Percentiles rank a stretch among this genome's conserved stretches.
phyloP scores from a whole-genome alignment of 148 eudicot species.

The Selenicereus undatus region DNA sequence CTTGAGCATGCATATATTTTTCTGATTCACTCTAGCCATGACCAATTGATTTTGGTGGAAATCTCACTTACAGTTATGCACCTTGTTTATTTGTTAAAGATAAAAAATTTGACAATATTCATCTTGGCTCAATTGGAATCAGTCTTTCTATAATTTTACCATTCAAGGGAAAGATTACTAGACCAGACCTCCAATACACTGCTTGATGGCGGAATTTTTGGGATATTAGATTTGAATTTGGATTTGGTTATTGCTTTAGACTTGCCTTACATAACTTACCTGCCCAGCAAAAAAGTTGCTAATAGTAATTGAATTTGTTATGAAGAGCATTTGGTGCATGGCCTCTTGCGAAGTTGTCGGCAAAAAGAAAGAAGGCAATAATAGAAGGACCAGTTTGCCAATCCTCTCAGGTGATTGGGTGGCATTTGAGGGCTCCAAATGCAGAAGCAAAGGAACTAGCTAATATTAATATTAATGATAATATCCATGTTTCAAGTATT shows the following conservation, averaged over 20 bases:
- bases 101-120: too few species aligned
- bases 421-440: constrained; percentile 63
- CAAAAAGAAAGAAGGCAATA: constrained; percentile 52
- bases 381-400: constrained; percentile 89
- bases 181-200: too few species aligned
- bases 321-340: constrained; percentile 90
- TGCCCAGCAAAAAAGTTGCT: background rate
- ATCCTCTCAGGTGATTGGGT: constrained; percentile 71
- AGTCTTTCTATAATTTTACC: too few species aligned
- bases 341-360: constrained; percentile 69
- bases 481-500: constrained; percentile 68
- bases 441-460: constrained; percentile 30
- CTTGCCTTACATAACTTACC: background rate
- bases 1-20: too few species aligned
- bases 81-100: too few species aligned
- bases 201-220: too few species aligned
- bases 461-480: background rate
- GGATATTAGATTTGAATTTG: too few species aligned
- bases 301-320: background rate
- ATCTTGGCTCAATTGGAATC: too few species aligned
- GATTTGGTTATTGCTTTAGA: background rate
- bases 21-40: too few species aligned
- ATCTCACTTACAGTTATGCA: too few species aligned
- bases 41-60: too few species aligned
- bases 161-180: too few species aligned